Evolutionary conservation across 179 eudicot species (phyloP).

Genomic region (Spinacia oleracea): DNA sequence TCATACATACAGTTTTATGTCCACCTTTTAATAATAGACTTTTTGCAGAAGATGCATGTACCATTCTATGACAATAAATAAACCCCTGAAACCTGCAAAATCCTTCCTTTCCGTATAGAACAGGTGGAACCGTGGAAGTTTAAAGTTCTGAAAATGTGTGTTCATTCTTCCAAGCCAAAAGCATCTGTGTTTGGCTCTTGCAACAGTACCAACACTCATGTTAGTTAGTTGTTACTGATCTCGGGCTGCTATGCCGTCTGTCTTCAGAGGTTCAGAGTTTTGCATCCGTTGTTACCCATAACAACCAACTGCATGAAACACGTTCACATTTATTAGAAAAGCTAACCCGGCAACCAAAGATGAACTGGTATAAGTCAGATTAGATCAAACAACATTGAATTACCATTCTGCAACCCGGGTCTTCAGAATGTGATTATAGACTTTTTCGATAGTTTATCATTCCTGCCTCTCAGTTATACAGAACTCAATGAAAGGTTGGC

Average conservation of each 20-base stretch:
- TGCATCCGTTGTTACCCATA: not conserved
- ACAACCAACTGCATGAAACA: conserved; percentile 17
- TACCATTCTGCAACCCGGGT: conserved; percentile 8
- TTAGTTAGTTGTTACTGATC: not conserved
- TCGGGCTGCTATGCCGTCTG: not conserved
- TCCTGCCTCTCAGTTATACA: not conserved
- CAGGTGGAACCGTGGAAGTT: not conserved
- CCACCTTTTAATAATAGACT: not conserved
- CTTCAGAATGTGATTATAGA: not conserved
- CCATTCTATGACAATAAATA: not conserved
- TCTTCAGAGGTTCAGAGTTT: not conserved
- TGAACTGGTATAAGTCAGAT: not conserved
- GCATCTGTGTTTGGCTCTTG: not conserved
- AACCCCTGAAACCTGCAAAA: not conserved
- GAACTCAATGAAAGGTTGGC: not conserved
- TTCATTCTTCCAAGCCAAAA: not conserved
- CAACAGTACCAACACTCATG: not conserved
- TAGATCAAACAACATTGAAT: not conserved
- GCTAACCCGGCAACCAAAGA: not conserved
- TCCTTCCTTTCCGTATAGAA: not conserved
- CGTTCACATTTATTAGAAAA: not conserved
- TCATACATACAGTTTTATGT: not conserved
- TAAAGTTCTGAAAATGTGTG: not conserved
- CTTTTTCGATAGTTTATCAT: not conserved
- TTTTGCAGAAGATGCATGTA: not conserved